These are phyloP conservation scores for Ulmus americana DNA, from an alignment of 331 rosid genomes.

Conservation along the genomic window DNA sequence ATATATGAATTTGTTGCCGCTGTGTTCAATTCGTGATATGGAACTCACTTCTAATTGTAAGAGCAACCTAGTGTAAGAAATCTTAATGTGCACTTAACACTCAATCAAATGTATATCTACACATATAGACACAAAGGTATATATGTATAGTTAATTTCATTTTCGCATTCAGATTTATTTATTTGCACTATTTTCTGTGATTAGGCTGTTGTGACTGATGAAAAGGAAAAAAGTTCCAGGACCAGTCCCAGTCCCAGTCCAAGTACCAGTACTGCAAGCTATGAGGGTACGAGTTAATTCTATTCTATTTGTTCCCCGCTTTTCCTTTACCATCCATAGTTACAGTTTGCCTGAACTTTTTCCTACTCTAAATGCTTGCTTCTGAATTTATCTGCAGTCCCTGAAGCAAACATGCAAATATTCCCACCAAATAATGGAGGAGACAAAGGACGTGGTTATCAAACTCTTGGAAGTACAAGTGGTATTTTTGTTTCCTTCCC, in stretches of 20 bases:
- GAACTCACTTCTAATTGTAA: not conserved
- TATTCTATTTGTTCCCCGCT: not conserved
- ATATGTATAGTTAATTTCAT: not conserved
- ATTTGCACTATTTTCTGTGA: conserved; percentile 1
- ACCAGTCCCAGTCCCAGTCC: too few species aligned
- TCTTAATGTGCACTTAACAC: not conserved
- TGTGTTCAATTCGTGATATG: not conserved
- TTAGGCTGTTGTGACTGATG: conserved; percentile 64
- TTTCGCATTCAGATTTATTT: not conserved
- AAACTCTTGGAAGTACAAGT: conserved; percentile 55
- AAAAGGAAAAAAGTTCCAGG: conserved; percentile 34
- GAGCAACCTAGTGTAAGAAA: not conserved
- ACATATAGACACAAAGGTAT: not conserved
- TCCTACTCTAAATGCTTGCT: conserved; percentile 10
- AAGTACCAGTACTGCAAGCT: conserved; percentile 17
- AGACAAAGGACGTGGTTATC: conserved; percentile 60
- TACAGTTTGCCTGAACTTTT: not conserved
- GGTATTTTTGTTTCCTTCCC: conserved; percentile 18
- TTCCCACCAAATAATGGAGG: conserved; percentile 73
- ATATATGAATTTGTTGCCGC: not conserved
- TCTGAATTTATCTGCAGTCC: conserved; percentile 30
- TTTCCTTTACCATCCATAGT: conserved; percentile 4
- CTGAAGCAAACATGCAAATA: conserved; percentile 67
- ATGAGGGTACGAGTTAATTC: conserved; percentile 48
- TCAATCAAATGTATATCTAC: not conserved